These are phyloP conservation scores for Alternaria novae-zelandiae DNA, from an alignment of 2,329 filamentous ascomycete species.

Conservation along the genomic window DNA sequence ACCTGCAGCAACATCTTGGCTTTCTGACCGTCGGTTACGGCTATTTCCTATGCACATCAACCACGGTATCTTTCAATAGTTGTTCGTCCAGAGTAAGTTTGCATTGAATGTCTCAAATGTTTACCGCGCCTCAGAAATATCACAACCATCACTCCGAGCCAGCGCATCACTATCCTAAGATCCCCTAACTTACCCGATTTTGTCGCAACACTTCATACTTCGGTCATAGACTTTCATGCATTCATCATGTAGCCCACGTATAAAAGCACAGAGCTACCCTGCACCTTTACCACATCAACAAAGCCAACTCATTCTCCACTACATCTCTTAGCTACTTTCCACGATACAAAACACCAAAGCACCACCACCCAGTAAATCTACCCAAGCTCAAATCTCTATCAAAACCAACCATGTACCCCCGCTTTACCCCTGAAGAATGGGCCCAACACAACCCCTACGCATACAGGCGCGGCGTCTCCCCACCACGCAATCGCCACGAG, in stretches of 20 bases:
- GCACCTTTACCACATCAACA: neutral
- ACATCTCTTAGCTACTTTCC: neutral
- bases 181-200: neutral
- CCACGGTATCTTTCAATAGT: neutral
- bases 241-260: neutral
- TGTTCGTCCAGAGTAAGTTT: neutral
- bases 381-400: neutral
- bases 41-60: too few relatives aligned
- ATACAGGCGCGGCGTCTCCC: neutral
- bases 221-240: neutral
- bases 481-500: neutral
- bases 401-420: neutral
- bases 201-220: neutral
- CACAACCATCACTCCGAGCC: neutral
- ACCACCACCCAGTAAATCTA: neutral
- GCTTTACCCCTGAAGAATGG: neutral
- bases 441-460: neutral
- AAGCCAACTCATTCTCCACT: neutral
- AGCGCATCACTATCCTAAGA: neutral
- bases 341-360: neutral
- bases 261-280: neutral
- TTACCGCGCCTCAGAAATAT: neutral
- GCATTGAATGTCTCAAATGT: neutral
- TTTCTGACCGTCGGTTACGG: neutral
- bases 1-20: neutral